phyloP scores from a whole-genome alignment of 768 basidiomycete genomes.

The Lactarius sanguifluus region DNA sequence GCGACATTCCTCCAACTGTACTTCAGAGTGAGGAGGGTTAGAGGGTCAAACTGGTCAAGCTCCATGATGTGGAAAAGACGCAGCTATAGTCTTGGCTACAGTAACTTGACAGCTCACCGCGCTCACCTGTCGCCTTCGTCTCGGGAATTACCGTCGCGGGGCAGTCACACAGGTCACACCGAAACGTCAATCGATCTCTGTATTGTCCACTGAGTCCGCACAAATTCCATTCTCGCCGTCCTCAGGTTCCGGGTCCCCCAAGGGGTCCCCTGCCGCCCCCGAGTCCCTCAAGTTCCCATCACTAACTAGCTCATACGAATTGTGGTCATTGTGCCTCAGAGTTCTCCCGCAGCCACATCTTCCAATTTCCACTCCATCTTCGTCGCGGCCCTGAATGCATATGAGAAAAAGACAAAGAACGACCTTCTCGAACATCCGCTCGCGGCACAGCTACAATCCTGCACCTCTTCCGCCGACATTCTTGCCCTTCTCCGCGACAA shows the following conservation, averaged over 20 bases:
- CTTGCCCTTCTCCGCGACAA: not conserved
- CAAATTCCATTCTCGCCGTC: too few relatives aligned
- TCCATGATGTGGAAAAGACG: not conserved
- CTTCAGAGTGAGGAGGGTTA: conserved; percentile 4
- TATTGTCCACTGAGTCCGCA: too few relatives aligned
- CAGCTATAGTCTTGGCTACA: too few relatives aligned
- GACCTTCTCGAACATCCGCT: not conserved
- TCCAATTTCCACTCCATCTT: not conserved
- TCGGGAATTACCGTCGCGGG: too few relatives aligned
- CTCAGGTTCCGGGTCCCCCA: too few relatives aligned
- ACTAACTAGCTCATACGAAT: too few relatives aligned
- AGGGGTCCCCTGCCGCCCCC: too few relatives aligned
- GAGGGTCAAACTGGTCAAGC: conserved; percentile 3
- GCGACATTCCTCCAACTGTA: conserved; percentile 7
- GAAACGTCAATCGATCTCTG: too few relatives aligned
- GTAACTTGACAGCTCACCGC: too few relatives aligned
- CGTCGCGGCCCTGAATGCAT: not conserved
- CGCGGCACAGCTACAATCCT: not conserved
- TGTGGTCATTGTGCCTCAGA: not conserved
- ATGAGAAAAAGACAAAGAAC: not conserved
- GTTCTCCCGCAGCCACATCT: not conserved
- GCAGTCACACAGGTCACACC: too few relatives aligned
- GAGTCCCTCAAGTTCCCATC: too few relatives aligned
- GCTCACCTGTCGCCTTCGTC: too few relatives aligned
- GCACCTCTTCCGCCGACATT: not conserved